Evolutionary conservation across 2,329 filamentous ascomycete species (phyloP).

Genomic region (Epichloe glyceriae): DNA sequence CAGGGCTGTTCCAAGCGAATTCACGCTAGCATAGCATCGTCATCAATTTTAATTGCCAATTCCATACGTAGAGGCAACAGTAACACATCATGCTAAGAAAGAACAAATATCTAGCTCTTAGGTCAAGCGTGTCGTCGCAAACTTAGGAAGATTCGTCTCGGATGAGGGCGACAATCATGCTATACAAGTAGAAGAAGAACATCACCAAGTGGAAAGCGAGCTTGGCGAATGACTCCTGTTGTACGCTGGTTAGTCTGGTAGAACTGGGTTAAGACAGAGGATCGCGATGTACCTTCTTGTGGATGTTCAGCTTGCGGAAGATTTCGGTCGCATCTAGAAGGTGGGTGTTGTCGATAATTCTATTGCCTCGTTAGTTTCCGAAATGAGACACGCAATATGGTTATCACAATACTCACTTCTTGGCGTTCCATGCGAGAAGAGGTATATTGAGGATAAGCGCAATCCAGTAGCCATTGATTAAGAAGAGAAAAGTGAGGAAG

Average conservation of each 20-base stretch:
- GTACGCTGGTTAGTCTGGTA: conserved; percentile 10
- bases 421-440: conserved; percentile 83
- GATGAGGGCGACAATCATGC: conserved; percentile 95
- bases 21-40: neutral
- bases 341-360: conserved; percentile 95
- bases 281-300: conserved; percentile 68
- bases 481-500: conserved; percentile 87
- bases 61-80: neutral
- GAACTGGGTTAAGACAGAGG: neutral
- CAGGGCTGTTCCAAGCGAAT: neutral
- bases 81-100: neutral
- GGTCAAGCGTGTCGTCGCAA: neutral
- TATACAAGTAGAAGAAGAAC: conserved; percentile 99
- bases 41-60: neutral
- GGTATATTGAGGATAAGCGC: conserved; percentile 86
- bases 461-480: conserved; percentile 98
- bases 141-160: conserved; percentile 78
- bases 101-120: neutral
- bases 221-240: conserved; percentile 95
- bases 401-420: conserved; percentile 65
- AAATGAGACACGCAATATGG: neutral
- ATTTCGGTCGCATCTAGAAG: conserved; percentile 96
- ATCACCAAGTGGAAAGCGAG: conserved; percentile 97
- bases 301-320: conserved; percentile 96
- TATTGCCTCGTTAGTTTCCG: conserved; percentile 22